Evolutionary conservation across 352 stramenopile species (phyloP).

Genomic region (Pythium sukuiense): DNA sequence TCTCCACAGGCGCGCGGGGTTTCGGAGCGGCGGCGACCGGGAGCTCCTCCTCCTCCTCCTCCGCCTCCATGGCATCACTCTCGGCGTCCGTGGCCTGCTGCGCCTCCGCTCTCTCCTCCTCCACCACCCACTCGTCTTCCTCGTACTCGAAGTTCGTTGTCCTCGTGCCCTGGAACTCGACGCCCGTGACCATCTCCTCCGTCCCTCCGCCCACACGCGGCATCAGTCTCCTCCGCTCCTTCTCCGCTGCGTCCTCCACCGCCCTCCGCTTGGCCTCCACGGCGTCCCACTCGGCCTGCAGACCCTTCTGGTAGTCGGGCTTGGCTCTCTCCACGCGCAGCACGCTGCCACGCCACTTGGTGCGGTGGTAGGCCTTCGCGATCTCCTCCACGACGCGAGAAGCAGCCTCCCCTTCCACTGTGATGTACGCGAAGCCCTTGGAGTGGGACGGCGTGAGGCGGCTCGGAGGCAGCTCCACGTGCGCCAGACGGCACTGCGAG

Average conservation of each 20-base stretch:
- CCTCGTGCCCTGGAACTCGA: slow-evolving; percentile 32
- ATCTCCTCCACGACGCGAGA: slow-evolving; percentile 37
- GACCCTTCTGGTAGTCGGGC: slow-evolving; percentile 44
- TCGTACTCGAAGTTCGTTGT: slow-evolving; percentile 30
- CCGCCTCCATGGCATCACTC: slow-evolving; percentile 1
- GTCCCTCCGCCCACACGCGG: background rate
- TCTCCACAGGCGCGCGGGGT: slow-evolving; percentile 1
- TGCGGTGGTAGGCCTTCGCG: slow-evolving; percentile 66
- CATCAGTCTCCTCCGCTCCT: slow-evolving; percentile 6
- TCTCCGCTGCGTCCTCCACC: slow-evolving; percentile 2
- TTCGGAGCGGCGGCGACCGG: slow-evolving; percentile 2
- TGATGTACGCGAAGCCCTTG: slow-evolving; percentile 67
- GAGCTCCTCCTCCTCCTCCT: slow-evolving; percentile 22
- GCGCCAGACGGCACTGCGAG: slow-evolving; percentile 31
- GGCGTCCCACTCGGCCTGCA: slow-evolving; percentile 45
- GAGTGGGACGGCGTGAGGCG: slow-evolving; percentile 17
- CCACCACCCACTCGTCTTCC: slow-evolving; percentile 5
- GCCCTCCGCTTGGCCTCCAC: slow-evolving; percentile 17
- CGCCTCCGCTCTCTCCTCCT: background rate
- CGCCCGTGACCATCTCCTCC: slow-evolving; percentile 23
- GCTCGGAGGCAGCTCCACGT: slow-evolving; percentile 45
- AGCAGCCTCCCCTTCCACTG: slow-evolving; percentile 37
- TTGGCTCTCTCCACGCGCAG: slow-evolving; percentile 61
- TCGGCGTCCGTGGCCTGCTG: slow-evolving; percentile 11
- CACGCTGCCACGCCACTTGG: slow-evolving; percentile 67